Percentiles rank a stretch among this genome's conserved stretches.
Conservation (phyloP, 164 flowering plant species). For the Nymphaea thermarum region DNA sequence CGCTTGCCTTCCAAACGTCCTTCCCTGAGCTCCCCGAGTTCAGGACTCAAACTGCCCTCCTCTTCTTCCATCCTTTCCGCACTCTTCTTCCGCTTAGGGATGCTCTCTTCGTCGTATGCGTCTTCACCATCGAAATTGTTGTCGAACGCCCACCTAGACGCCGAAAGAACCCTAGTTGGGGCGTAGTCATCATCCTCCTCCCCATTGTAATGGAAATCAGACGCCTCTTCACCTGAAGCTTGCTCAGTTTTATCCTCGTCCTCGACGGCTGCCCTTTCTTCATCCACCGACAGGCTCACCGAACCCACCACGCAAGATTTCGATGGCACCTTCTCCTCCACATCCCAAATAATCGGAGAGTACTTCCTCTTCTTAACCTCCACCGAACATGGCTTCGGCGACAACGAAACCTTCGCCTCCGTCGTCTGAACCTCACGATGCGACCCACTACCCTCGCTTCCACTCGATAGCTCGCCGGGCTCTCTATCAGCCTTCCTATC, state of each 20-base stretch:
- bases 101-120: slow-evolving; percentile 29
- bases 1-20: slow-evolving; percentile 34
- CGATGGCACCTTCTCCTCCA: slow-evolving; percentile 36
- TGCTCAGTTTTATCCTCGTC: slow-evolving; percentile 15
- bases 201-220: not conserved
- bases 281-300: not conserved
- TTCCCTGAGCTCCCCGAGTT: slow-evolving; percentile 32
- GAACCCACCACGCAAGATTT: not conserved
- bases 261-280: slow-evolving; percentile 1
- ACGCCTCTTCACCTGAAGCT: slow-evolving; percentile 16
- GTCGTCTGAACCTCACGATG: slow-evolving; percentile 30
- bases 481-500: slow-evolving; percentile 45
- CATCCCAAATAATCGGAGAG: slow-evolving; percentile 87
- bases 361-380: slow-evolving; percentile 65
- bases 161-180: slow-evolving; percentile 49
- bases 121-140: slow-evolving; percentile 34
- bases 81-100: slow-evolving; percentile 31
- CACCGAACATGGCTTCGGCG: slow-evolving; percentile 5
- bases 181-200: slow-evolving; percentile 53
- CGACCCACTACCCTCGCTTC: slow-evolving; percentile 39
- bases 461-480: slow-evolving; percentile 91
- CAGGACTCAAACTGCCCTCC: slow-evolving; percentile 34
- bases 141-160: slow-evolving; percentile 92
- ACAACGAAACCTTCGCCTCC: slow-evolving; percentile 19
- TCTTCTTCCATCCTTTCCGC: slow-evolving; percentile 5